A percentile compares a stretch with the other conserved stretches of the same genome.
Evolutionary conservation across 2,329 filamentous ascomycete species (phyloP).

Genomic region (Xylaria multiplex): DNA sequence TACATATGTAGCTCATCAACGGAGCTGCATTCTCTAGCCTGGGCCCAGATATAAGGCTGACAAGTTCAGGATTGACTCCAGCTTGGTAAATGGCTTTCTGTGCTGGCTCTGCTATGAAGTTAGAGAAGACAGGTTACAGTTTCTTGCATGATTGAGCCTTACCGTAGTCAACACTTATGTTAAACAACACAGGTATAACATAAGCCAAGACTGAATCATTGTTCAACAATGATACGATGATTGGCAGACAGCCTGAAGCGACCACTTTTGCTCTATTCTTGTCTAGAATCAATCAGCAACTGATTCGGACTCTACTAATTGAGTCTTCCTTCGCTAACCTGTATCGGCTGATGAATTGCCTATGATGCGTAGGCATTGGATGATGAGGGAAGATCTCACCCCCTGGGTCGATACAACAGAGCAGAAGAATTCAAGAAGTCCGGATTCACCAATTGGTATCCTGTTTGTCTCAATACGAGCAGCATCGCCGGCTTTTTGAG

Average conservation of each 20-base stretch:
- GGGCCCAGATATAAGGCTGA: slow-evolving; percentile 60
- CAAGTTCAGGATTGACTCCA: slow-evolving; percentile 60
- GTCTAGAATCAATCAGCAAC: slow-evolving; percentile 53
- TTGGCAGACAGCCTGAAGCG: slow-evolving; percentile 57
- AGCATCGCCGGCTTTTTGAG: slow-evolving; percentile 64
- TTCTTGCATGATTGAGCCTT: slow-evolving; percentile 39
- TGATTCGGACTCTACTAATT: not conserved
- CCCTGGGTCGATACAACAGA: slow-evolving; percentile 54
- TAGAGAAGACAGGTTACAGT: slow-evolving; percentile 27
- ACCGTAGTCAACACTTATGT: slow-evolving; percentile 73
- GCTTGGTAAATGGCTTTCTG: slow-evolving; percentile 65
- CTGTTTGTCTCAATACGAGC: slow-evolving; percentile 68
- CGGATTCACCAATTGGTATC: slow-evolving; percentile 65
- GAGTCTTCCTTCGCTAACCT: slow-evolving; percentile 50
- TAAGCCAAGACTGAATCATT: slow-evolving; percentile 61
- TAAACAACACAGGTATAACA: slow-evolving; percentile 69
- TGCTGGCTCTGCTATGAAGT: slow-evolving; percentile 60
- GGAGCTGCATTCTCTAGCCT: slow-evolving; percentile 54
- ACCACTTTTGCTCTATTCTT: slow-evolving; percentile 68
- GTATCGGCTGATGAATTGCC: slow-evolving; percentile 73
- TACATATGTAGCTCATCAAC: slow-evolving; percentile 64
- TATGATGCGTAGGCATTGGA: slow-evolving; percentile 66
- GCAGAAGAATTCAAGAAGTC: slow-evolving; percentile 67
- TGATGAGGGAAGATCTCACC: slow-evolving; percentile 56
- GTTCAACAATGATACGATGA: slow-evolving; percentile 60